A percentile compares a stretch with the other conserved stretches of the same genome.
These are phyloP conservation scores for Phytophthora vignae DNA, from an alignment of 352 stramenopile species.

Conservation along the genomic window DNA sequence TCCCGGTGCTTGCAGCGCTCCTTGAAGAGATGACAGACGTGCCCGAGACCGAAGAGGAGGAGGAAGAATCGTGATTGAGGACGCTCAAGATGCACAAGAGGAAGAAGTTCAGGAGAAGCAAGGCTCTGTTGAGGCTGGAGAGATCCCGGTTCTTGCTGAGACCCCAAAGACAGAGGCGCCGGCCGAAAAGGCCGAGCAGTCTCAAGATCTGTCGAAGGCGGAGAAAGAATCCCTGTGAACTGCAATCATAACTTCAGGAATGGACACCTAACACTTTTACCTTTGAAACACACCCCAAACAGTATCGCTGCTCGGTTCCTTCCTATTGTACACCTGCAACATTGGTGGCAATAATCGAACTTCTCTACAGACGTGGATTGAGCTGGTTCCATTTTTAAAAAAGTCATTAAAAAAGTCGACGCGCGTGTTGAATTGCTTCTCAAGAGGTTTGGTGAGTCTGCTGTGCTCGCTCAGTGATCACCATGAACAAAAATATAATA, in stretches of 20 bases:
- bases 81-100: slow-evolving; percentile 6
- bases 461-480: no score
- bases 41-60: slow-evolving; percentile 19
- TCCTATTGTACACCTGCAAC: background rate
- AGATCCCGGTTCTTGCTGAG: background rate
- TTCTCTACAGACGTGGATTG: no score
- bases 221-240: background rate
- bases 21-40: slow-evolving; percentile 49
- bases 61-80: slow-evolving; percentile 18
- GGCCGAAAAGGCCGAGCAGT: background rate
- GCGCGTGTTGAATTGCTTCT: no score
- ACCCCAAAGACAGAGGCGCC: background rate
- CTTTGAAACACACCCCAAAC: no score
- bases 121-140: background rate
- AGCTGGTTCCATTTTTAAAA: no score
- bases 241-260: background rate
- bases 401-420: no score
- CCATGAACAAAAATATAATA: no score
- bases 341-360: background rate
- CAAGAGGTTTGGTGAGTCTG: no score
- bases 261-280: background rate
- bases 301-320: background rate
- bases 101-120: slow-evolving; percentile 13
- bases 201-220: background rate
- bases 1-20: slow-evolving; percentile 36